Evolutionary conservation across 306 rosid species (phyloP).

Genomic region (Citrullus amarus): DNA sequence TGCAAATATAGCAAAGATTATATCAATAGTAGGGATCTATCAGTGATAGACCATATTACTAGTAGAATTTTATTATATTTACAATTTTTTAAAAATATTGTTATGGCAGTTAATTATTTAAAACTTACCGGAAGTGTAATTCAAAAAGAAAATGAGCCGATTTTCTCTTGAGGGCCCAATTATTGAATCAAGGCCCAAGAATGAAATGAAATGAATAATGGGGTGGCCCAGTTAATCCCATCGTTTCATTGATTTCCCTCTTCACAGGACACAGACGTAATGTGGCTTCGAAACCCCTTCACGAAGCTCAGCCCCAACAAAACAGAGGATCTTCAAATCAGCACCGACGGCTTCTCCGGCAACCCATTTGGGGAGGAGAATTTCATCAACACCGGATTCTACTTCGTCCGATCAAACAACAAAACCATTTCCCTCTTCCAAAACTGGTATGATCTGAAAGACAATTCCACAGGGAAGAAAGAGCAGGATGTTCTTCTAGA

Average conservation of each 20-base stretch:
- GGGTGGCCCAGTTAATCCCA: not conserved
- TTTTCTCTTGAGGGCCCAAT: not conserved
- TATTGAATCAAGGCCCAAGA: not conserved
- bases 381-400: constrained; percentile 63
- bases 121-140: no score
- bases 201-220: not conserved
- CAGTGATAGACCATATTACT: no score
- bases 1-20: no score
- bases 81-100: no score
- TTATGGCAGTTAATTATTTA: no score
- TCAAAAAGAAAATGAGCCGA: not conserved
- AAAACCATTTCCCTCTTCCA: constrained; percentile 48
- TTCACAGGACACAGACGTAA: constrained; percentile 56
- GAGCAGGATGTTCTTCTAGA: constrained; percentile 3
- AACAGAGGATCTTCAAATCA: constrained; percentile 54
- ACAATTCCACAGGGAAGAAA: constrained; percentile 11
- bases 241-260: not conserved
- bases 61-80: no score
- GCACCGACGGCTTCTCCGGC: constrained; percentile 30
- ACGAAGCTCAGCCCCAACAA: constrained; percentile 31
- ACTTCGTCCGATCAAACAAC: constrained; percentile 45
- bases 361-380: constrained; percentile 30
- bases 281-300: constrained; percentile 77
- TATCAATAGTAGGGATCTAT: no score
- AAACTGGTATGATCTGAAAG: constrained; percentile 38